A percentile compares a stretch with the other conserved stretches of the same genome.
phyloP scores from a whole-genome alignment of 2,329 filamentous ascomycete species.

The Nothophaeocryptopus gaeumannii region DNA sequence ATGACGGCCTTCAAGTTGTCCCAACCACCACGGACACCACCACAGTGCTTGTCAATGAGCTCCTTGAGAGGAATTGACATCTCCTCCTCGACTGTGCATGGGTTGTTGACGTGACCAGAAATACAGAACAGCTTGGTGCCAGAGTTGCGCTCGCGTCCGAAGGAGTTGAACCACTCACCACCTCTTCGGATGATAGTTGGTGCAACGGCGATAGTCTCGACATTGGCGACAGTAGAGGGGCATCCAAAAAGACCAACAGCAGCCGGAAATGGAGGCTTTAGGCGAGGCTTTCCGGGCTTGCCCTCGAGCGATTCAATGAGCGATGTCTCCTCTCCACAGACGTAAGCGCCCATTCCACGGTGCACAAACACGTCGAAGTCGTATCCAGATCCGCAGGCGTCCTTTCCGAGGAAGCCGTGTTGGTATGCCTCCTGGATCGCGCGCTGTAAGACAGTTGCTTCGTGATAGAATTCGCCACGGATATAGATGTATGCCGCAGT shows the following conservation, averaged over 20 bases:
- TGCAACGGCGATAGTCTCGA: conserved; percentile 92
- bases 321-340: conserved; percentile 97
- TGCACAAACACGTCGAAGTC: conserved; percentile 97
- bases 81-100: conserved; percentile 95
- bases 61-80: conserved; percentile 97
- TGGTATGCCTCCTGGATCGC: conserved; percentile 98
- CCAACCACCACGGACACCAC: conserved; percentile 94
- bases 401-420: conserved; percentile 93
- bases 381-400: conserved; percentile 93
- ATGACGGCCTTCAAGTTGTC: conserved; percentile 96
- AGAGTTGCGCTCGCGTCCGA: conserved; percentile 92
- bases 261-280: conserved; percentile 98
- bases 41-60: conserved; percentile 97
- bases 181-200: conserved; percentile 94
- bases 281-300: conserved; percentile 95
- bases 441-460: conserved; percentile 86
- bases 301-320: conserved; percentile 97
- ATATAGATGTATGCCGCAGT: conserved; percentile 99
- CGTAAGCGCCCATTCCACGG: conserved; percentile 94
- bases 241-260: conserved; percentile 97
- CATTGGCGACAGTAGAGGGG: conserved; percentile 95
- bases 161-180: conserved; percentile 85
- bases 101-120: conserved; percentile 98
- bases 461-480: conserved; percentile 94
- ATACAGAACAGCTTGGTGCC: conserved; percentile 99